These are phyloP conservation scores for Cordyceps fumosorosea DNA, from an alignment of 2,329 filamentous ascomycete species.

Conservation along the genomic window DNA sequence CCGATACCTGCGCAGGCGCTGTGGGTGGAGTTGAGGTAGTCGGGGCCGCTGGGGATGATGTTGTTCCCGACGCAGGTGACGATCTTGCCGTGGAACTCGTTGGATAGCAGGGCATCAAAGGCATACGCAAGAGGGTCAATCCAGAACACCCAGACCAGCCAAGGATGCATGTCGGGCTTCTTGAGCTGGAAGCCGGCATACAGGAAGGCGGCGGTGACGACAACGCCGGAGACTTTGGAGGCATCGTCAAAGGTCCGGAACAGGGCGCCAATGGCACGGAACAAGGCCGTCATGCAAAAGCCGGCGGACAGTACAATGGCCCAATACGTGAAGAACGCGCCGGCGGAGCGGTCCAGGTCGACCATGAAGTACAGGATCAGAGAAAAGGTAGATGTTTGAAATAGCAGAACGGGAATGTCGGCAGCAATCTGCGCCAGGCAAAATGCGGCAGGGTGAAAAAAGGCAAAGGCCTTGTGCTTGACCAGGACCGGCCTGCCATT, in stretches of 20 bases:
- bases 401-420: conserved; percentile 48
- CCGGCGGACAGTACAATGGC: conserved; percentile 42
- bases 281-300: conserved; percentile 53
- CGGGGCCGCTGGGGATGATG: conserved; percentile 43
- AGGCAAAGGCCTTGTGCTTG: conserved; percentile 52
- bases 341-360: conserved; percentile 59
- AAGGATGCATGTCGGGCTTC: conserved; percentile 55
- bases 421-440: conserved; percentile 50
- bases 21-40: conserved; percentile 35
- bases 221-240: conserved; percentile 47
- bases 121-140: conserved; percentile 63
- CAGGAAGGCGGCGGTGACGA: conserved; percentile 46
- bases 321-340: conserved; percentile 64
- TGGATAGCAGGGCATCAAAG: conserved; percentile 62
- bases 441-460: conserved; percentile 52
- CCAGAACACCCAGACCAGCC: conserved; percentile 59
- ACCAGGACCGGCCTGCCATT: conserved; percentile 50
- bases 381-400: conserved; percentile 53
- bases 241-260: conserved; percentile 53
- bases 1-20: conserved; percentile 53
- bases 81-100: conserved; percentile 58
- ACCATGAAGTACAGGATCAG: conserved; percentile 62
- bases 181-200: conserved; percentile 61
- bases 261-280: conserved; percentile 48
- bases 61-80: conserved; percentile 44